Evolutionary conservation across 768 basidiomycete species (phyloP), one percentile per base, ranked within the genome.

Genomic region (Calvatia gigantea): DNA sequence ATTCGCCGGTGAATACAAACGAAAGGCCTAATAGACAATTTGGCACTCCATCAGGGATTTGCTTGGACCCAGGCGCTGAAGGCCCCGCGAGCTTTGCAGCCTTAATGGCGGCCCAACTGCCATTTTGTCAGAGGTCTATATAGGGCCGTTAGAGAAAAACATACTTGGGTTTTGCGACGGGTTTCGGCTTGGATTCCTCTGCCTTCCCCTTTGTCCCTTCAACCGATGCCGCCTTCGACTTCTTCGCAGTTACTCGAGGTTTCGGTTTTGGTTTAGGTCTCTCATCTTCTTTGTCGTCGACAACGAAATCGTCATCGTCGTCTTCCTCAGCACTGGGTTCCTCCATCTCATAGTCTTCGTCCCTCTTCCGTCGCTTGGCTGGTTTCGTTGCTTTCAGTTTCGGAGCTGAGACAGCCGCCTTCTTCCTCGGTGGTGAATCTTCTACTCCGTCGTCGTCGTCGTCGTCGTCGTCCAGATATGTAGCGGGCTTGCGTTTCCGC

Each of bases 1-100:
- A 71, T 62, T 99, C 96, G 14, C 95, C 97, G 0, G 97, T 98
- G 61, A 99, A 99, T 19, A 99, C 96, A 64, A 99, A 89, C 0
- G 92, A 80, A 21, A 98, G 76, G 0, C 95, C 95, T 0, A 86
- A 81, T 7, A 99, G 76, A 65, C 91, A 93, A 62, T 87, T 80
- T 0, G 81, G 80, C 25, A 75, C 73, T 12, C 87, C 86, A 41
- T 93, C 84, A 0, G 91, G 90, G 19, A 91, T 79, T 12, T 81
- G 76, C 64, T 88, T 91, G 14, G 81, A 75, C 0, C 87, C 87
- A n/a, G 76, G 74, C 23, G 87, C 81, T n/a, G 74, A 67, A 0
- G 86, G 86, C 0, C 83, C 83, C 0, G 84, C 81, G 0, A 78
- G 64, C 61, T 82, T 82, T 14, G 86, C 86, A 0, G 86, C 87